A percentile compares a stretch with the other conserved stretches of the same genome.
phyloP scores from a whole-genome alignment of 148 eudicot genomes.

The Amaranthus hypochondriacus region DNA sequence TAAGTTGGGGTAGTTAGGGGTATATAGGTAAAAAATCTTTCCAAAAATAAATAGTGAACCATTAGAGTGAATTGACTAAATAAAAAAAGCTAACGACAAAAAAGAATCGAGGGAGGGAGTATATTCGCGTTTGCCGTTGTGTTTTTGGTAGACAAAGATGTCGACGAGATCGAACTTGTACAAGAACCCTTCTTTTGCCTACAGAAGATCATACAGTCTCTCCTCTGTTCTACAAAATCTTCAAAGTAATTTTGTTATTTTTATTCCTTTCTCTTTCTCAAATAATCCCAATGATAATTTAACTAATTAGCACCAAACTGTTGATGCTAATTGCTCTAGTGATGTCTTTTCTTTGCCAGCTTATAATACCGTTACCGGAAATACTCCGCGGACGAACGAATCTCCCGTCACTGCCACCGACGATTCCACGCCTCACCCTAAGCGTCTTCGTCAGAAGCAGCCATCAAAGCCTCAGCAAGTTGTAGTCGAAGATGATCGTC shows the following conservation, averaged over 20 bases:
- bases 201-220: constrained; percentile 54
- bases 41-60: no score
- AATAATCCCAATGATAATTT: neutral
- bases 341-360: constrained; percentile 23
- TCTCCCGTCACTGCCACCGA: constrained; percentile 14
- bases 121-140: no score
- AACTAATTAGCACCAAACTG: neutral
- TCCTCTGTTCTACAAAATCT: constrained; percentile 67
- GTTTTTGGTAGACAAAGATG: constrained; percentile 28
- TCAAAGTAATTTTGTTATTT: constrained; percentile 23
- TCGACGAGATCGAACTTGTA: constrained; percentile 56
- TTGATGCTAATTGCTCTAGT: no score
- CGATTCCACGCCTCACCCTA: constrained; percentile 11
- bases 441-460: constrained; percentile 41
- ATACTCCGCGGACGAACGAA: constrained; percentile 30
- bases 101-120: no score
- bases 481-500: constrained; percentile 32
- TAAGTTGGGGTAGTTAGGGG: no score
- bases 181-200: constrained; percentile 68
- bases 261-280: neutral
- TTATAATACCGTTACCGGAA: constrained; percentile 63
- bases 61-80: no score
- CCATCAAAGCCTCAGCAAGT: constrained; percentile 4
- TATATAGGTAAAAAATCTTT: no score
- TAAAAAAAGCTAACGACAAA: no score